Evolutionary conservation across 2,329 filamentous ascomycete genomes (phyloP).

Genomic region (Aspergillus clavatus): DNA sequence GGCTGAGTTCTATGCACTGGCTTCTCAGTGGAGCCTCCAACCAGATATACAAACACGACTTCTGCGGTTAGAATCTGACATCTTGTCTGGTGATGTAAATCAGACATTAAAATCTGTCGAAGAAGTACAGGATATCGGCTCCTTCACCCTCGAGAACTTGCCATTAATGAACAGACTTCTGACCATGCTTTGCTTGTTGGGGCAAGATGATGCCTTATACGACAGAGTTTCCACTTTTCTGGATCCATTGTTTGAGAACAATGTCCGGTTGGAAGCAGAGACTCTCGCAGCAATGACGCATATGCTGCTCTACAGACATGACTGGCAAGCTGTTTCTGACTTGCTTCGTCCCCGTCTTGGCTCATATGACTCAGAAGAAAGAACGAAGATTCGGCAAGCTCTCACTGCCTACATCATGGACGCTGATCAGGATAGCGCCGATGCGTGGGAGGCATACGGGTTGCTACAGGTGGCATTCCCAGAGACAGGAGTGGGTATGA

Average conservation of each 20-base stretch:
- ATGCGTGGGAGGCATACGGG: conserved; percentile 58
- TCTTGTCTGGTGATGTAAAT: conserved; percentile 67
- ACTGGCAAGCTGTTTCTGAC: conserved; percentile 74
- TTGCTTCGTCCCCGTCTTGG: conserved; percentile 64
- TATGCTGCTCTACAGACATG: conserved; percentile 68
- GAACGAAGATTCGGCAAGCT: conserved; percentile 59
- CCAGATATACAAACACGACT: conserved; percentile 67
- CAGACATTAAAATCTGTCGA: conserved; percentile 56
- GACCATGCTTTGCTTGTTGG: conserved; percentile 58
- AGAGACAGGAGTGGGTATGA: conserved; percentile 59
- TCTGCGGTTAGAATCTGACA: conserved; percentile 69
- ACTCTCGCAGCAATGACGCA: conserved; percentile 71
- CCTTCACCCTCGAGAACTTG: conserved; percentile 55
- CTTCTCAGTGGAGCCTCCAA: conserved; percentile 58
- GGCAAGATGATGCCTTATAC: conserved; percentile 55
- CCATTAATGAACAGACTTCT: conserved; percentile 67
- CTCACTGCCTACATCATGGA: conserved; percentile 67
- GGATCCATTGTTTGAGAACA: conserved; percentile 65
- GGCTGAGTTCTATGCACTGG: conserved; percentile 66
- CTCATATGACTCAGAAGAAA: conserved; percentile 50
- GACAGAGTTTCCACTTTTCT: conserved; percentile 68
- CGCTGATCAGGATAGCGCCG: conserved; percentile 53
- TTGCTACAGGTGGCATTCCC: conserved; percentile 56
- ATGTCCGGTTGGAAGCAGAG: conserved; percentile 64
- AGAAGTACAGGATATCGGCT: conserved; percentile 46